Evolutionary conservation across 495 filamentous ascomycete genomes (phyloP).

Genomic region (Gamarada debralockiae): DNA sequence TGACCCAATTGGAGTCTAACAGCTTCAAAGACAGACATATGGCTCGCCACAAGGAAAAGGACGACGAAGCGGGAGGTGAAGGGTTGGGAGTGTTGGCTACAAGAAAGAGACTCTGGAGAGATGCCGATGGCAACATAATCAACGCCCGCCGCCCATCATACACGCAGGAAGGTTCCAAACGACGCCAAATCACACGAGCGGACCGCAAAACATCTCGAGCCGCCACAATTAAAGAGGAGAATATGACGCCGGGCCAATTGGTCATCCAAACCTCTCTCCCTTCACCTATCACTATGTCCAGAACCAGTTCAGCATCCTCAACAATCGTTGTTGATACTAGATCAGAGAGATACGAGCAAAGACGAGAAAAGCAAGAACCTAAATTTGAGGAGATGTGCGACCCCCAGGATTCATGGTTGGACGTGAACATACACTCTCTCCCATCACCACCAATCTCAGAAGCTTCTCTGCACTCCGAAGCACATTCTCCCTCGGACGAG

Average conservation of each 20-base stretch:
- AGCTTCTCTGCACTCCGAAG: constrained; percentile 4
- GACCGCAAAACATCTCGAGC: constrained; percentile 14
- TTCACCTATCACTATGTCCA: constrained; percentile 9
- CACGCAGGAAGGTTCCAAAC: constrained; percentile 21
- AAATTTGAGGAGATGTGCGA: background rate
- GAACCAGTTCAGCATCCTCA: constrained; percentile 7
- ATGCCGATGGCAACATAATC: constrained; percentile 52
- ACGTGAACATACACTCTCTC: constrained; percentile 5
- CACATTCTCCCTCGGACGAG: constrained; percentile 1
- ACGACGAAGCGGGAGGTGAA: constrained; percentile 55
- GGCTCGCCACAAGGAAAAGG: constrained; percentile 54
- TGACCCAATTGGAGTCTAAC: background rate
- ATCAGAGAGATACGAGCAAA: background rate
- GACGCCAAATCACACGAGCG: constrained; percentile 13
- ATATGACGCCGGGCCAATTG: background rate
- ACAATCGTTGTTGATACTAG: constrained; percentile 22
- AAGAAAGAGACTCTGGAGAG: constrained; percentile 54
- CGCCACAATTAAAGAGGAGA: background rate
- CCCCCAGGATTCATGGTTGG: constrained; percentile 13
- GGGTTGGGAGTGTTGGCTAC: constrained; percentile 56
- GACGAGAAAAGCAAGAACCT: background rate
- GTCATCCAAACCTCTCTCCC: constrained; percentile 1
- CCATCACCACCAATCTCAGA: constrained; percentile 19
- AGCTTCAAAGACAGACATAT: constrained; percentile 49
- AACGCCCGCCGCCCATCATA: constrained; percentile 35